Conservation (phyloP, 2,329 filamentous ascomycete genomes). For the Colletotrichum australisinense region DNA sequence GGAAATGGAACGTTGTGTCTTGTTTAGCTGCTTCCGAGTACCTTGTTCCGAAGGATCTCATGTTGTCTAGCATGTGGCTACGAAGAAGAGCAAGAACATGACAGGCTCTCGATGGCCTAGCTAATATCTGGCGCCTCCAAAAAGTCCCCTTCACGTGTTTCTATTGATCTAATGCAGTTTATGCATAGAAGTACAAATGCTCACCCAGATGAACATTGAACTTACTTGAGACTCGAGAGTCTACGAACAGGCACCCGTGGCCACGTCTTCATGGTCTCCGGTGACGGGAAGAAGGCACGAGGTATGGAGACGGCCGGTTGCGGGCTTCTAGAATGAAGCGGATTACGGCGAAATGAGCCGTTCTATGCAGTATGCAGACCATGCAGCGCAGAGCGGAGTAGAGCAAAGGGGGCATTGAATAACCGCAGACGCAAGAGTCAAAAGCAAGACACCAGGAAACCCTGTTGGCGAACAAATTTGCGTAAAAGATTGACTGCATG, state of each 20-base stretch:
- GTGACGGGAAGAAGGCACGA: neutral
- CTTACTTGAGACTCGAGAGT: neutral
- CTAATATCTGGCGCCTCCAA: neutral
- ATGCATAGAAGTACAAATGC: neutral
- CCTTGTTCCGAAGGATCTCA: no score
- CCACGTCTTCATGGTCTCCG: no score
- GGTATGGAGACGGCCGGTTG: neutral
- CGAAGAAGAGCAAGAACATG: neutral
- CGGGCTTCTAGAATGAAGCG: neutral
- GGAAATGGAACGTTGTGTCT: conserved; percentile 23
- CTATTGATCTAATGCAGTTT: neutral
- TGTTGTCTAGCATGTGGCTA: no score
- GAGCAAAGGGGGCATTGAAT: no score
- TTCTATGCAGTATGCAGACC: neutral
- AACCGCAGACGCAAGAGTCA: no score
- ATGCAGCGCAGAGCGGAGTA: neutral
- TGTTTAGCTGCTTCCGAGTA: neutral
- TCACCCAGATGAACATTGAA: neutral
- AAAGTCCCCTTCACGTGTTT: neutral
- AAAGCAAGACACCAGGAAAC: neutral
- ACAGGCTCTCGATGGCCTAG: neutral
- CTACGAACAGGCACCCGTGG: neutral
- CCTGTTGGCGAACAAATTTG: neutral
- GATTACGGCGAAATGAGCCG: neutral
- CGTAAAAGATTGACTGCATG: neutral